Base-by-base conservation (phyloP, 176 grass and related monocot species). In the Dendrocalamus sinicus region DNA sequence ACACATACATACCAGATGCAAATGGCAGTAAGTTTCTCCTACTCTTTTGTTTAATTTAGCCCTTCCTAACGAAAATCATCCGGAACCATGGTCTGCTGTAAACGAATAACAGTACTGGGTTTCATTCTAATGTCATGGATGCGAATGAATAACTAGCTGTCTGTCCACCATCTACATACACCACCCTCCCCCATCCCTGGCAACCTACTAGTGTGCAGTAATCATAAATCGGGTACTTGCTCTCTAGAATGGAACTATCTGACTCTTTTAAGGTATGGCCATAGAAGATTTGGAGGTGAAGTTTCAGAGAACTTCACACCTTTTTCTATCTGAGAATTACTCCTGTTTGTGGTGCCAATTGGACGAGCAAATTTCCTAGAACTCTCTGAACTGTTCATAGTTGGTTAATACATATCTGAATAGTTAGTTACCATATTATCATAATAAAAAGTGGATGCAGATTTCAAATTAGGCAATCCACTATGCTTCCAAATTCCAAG, bases 21-120 rank as follows among this genome's bases (percentile, higher is more conserved):
- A 89, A 78, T 91, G 96, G 96, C 88, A 95, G 94, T 97, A 77
- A 97, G 88, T 83, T 86, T 90, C 19, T 17, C 28, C 28, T n/a
- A 61, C 12, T 17, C 37, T 44, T 63, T 20, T 69, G 8, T 48
- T 39, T 28, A 57, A 20, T 50, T 76, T 75, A 44, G 46, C 11
- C 55, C 23, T 12, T 78, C 40, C 22, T 43, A 52, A 41, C 66
- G 15, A 53, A 20, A 67, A 37, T 44, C 3, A 20, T 53, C 62
- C 35, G 60, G 4, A 57, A 46, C n/a, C 11, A 78, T 73, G 20
- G 43, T 70, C 9, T 70, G 11, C 15, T 81, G 22, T 22, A 55
- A 76, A 55, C 44, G 9, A 67, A 15, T 85, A 44, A 57, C 20
- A 12, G 12, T 53, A 20, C 2, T 5, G 10, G 10, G 30, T 66